A percentile compares a stretch with the other conserved stretches of the same genome.
Evolutionary conservation across 169 alveolate genomes (phyloP).

Genomic region (Cryptosporidium baileyi): DNA sequence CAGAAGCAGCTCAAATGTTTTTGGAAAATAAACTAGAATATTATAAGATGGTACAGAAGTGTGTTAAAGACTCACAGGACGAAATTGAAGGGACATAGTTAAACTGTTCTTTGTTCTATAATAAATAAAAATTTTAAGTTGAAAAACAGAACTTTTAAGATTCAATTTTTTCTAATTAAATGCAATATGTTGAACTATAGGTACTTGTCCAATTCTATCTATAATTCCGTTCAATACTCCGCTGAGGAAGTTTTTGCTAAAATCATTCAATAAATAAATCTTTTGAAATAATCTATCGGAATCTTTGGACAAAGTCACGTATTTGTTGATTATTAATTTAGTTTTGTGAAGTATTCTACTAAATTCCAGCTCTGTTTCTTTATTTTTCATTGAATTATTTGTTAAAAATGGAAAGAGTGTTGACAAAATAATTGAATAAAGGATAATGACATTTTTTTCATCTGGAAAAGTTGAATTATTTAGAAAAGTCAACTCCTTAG

Average conservation of each 20-base stretch:
- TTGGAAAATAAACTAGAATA: constrained; percentile 80
- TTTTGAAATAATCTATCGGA: not conserved
- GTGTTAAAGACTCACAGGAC: constrained; percentile 76
- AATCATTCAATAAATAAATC: not conserved
- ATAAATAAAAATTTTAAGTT: not conserved
- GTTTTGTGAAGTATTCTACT: not conserved
- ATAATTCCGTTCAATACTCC: constrained; percentile 5
- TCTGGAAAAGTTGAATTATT: not conserved
- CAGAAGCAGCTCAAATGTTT: constrained; percentile 85
- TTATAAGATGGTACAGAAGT: constrained; percentile 81
- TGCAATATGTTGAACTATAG: constrained; percentile 19
- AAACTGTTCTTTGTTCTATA: no score
- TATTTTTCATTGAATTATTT: not conserved
- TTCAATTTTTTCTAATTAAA: no score
- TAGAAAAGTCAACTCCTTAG: not conserved
- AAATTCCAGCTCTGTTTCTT: not conserved
- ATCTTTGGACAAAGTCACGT: not conserved
- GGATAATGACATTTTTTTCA: not conserved
- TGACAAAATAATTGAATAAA: not conserved
- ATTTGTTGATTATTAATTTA: not conserved
- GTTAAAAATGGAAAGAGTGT: constrained; percentile 14
- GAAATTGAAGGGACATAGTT: not conserved
- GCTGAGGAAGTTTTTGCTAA: not conserved
- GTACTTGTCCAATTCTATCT: constrained; percentile 20
- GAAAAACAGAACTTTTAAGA: no score